Evolutionary conservation across 306 rosid species (phyloP).

Genomic region (Lupinus albus): DNA sequence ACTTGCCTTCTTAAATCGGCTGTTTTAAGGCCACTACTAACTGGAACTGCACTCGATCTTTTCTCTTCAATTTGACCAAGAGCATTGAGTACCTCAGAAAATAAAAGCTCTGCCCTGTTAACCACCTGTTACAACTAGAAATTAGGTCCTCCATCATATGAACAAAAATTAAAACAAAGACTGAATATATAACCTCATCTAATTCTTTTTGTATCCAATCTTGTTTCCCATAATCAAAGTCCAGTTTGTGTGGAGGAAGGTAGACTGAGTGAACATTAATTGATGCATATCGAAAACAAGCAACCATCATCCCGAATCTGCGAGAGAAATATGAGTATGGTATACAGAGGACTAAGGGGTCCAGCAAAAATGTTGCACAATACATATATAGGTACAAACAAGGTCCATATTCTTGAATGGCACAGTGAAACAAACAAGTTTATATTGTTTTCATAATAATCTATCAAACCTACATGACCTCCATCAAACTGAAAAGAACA

Average conservation of each 20-base stretch:
- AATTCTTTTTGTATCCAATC: conserved; percentile 85
- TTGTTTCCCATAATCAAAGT: conserved; percentile 65
- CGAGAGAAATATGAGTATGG: conserved; percentile 27
- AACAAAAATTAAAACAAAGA: conserved; percentile 30
- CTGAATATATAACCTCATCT: conserved; percentile 65
- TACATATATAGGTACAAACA: conserved; percentile 14
- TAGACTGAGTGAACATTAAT: conserved; percentile 84
- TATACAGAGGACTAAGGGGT: conserved; percentile 36
- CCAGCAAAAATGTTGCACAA: conserved; percentile 3
- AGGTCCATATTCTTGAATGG: conserved; percentile 22
- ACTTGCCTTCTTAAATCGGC: conserved; percentile 62
- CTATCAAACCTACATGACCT: conserved; percentile 19
- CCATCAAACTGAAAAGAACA: conserved; percentile 31
- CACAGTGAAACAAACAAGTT: conserved; percentile 24
- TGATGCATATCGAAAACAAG: conserved; percentile 95
- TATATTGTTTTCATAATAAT: conserved; percentile 32
- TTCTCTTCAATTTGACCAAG: conserved; percentile 70
- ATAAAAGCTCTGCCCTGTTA: conserved; percentile 70
- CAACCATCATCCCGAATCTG: conserved; percentile 93
- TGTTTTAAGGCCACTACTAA: conserved; percentile 46
- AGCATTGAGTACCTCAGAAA: conserved; percentile 80
- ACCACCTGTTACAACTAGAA: conserved; percentile 66
- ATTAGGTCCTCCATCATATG: conserved; percentile 23
- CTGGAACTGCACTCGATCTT: conserved; percentile 48
- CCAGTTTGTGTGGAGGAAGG: conserved; percentile 77